These are phyloP conservation scores for Mycena epipterygia DNA, from an alignment of 768 basidiomycete genomes.

Conservation along the genomic window DNA sequence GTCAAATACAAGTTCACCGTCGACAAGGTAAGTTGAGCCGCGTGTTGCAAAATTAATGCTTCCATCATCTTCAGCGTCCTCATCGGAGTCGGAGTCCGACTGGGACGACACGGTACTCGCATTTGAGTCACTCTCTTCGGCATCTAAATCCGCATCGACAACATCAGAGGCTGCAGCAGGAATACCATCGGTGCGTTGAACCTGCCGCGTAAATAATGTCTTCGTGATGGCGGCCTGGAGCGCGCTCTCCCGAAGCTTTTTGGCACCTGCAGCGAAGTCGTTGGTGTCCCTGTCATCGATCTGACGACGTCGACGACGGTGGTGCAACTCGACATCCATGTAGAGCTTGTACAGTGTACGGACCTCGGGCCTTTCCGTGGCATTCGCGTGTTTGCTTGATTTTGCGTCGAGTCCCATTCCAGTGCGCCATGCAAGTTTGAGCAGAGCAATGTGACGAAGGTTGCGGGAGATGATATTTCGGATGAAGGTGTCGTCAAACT, in stretches of 20 bases:
- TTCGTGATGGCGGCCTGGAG: slow-evolving; percentile 23
- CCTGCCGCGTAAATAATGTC: not conserved
- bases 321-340: slow-evolving; percentile 37
- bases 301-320: slow-evolving; percentile 34
- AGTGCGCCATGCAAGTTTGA: slow-evolving; percentile 46
- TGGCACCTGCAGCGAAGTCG: slow-evolving; percentile 31
- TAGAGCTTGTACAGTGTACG: slow-evolving; percentile 38
- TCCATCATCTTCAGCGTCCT: not conserved
- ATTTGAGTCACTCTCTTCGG: not conserved
- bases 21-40: not conserved
- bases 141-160: not conserved
- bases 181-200: not conserved
- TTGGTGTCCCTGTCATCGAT: slow-evolving; percentile 29
- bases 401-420: slow-evolving; percentile 39
- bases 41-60: not conserved
- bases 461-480: slow-evolving; percentile 47
- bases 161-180: not conserved
- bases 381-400: slow-evolving; percentile 39
- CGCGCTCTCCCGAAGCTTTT: slow-evolving; percentile 30
- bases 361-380: slow-evolving; percentile 38
- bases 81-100: not conserved
- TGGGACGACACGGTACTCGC: not conserved
- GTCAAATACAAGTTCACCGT: slow-evolving; percentile 8
- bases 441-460: slow-evolving; percentile 44
- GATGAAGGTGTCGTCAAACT: slow-evolving; percentile 46